Conservation (phyloP, 495 filamentous ascomycete species). For the Hypoxylon crocopeplum region DNA sequence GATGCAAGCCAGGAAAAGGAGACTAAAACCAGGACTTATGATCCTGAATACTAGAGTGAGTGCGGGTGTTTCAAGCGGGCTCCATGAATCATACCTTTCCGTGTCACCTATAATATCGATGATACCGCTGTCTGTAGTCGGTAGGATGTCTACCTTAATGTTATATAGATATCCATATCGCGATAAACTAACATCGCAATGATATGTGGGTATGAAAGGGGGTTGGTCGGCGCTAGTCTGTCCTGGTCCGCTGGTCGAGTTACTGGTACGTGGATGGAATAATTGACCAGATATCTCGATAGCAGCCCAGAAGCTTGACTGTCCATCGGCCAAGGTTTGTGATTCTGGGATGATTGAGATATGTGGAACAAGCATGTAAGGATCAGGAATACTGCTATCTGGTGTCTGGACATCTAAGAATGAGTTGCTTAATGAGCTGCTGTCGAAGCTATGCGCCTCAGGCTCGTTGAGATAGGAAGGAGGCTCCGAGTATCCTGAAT, state of each 20-base stretch:
- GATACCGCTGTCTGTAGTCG: slow-evolving; percentile 38
- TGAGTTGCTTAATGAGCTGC: slow-evolving; percentile 6
- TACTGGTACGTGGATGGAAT: slow-evolving; percentile 19
- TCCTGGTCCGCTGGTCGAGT: background rate
- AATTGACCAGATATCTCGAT: slow-evolving; percentile 54
- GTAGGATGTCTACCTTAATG: slow-evolving; percentile 46
- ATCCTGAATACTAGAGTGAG: slow-evolving; percentile 32
- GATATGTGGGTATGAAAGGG: slow-evolving; percentile 13
- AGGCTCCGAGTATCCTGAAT: slow-evolving; percentile 1
- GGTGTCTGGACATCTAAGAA: slow-evolving; percentile 11
- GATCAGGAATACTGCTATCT: slow-evolving; percentile 30
- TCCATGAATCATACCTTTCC: slow-evolving; percentile 2
- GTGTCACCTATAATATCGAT: slow-evolving; percentile 47
- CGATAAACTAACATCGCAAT: slow-evolving; percentile 16
- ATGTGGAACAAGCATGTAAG: slow-evolving; percentile 48
- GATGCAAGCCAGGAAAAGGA: slow-evolving; percentile 50
- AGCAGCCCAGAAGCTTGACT: slow-evolving; percentile 51
- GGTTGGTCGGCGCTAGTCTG: slow-evolving; percentile 1
- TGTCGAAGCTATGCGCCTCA: slow-evolving; percentile 1
- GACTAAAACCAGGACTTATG: slow-evolving; percentile 46
- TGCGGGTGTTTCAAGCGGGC: background rate
- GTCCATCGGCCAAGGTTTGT: slow-evolving; percentile 48
- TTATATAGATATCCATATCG: slow-evolving; percentile 54
- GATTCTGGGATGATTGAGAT: slow-evolving; percentile 59
- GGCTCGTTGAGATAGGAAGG: slow-evolving; percentile 1